Percentiles rank a stretch among this genome's conserved stretches.
These are phyloP conservation scores for Chytriomyces sp. DNA, from an alignment of 192 early-diverging fungal species.

Conservation along the genomic window DNA sequence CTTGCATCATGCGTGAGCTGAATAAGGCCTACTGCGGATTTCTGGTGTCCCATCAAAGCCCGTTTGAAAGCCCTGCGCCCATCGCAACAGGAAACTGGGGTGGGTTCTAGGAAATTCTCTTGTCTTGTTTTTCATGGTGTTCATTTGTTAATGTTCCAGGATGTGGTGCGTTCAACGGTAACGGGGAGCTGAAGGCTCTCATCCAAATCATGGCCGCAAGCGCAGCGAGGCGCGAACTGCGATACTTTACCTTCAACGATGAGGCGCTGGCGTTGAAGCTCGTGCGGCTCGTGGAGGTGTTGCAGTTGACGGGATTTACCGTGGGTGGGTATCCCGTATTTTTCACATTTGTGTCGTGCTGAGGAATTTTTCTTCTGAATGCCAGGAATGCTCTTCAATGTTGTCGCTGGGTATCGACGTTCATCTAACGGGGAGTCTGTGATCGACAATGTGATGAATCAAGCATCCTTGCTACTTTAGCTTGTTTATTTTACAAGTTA, in stretches of 20 bases:
- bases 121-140: background rate
- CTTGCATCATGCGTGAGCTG: constrained; percentile 41
- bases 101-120: background rate
- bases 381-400: background rate
- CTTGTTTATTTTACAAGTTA: no score
- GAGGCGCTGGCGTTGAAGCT: constrained; percentile 31
- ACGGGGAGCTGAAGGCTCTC: constrained; percentile 46
- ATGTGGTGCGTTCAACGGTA: constrained; percentile 57
- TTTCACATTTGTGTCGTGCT: background rate
- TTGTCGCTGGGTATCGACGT: background rate
- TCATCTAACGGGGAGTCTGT: background rate
- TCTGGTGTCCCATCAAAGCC: constrained; percentile 22
- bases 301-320: background rate
- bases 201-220: constrained; percentile 51
- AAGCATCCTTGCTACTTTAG: no score
- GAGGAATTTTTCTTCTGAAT: background rate
- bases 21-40: constrained; percentile 54
- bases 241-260: constrained; percentile 55
- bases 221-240: constrained; percentile 33
- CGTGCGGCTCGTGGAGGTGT: background rate
- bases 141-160: constrained; percentile 25
- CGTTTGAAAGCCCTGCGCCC: background rate
- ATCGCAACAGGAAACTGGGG: constrained; percentile 41
- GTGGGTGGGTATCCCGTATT: background rate
- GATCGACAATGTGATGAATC: background rate